Evolutionary conservation across 139 green algal genomes (phyloP), one percentile per base, ranked within the genome.

Genomic region (Micractinium conductrix): DNA sequence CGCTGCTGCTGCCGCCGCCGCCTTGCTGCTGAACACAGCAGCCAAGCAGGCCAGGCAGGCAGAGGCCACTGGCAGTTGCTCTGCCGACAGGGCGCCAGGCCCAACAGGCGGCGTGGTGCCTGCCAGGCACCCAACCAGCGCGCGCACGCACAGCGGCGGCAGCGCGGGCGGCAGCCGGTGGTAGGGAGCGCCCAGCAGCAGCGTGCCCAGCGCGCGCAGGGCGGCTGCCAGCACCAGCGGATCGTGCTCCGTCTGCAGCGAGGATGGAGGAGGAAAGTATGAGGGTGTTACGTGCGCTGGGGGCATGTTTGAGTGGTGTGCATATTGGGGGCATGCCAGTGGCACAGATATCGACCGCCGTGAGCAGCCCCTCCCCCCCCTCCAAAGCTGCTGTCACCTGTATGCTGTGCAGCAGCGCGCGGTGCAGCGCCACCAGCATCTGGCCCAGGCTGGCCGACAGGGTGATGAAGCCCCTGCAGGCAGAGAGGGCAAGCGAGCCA

Each of bases 371-470:
- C n/a, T n/a, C n/a, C n/a, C n/a, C n/a, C n/a, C n/a, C n/a, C n/a
- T n/a, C n/a, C n/a, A n/a, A n/a, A n/a, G n/a, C n/a, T n/a, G n/a
- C n/a, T n/a, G n/a, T n/a, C n/a, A n/a, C n/a, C 19, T 60, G 24
- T 42, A 92, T 48, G 1, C 67, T 78, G 28, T 82, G 84, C 60
- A 93, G 79, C 68, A 95, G 84, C 19, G 86, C 84, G 19, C 74
- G 68, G 78, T 93, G 89, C 65, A 90, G 83, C n/a, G n/a, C 55
- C 76, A 91, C 60, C 24, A 92, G 67, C 67, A 85, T 74, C 4
- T 88, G 84, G 9, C 91, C 93, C 28, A 96, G 80, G 8, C 86
- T 89, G 14, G 84, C 72, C 8, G 93, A 96, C 48, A 96, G 81
- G 4, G 92, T 91, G 28, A 87, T 91, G 87, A 95, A 96, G 44